phyloP scores from a whole-genome alignment of 2,329 filamentous ascomycete genomes.

The Fulvia fulva region DNA sequence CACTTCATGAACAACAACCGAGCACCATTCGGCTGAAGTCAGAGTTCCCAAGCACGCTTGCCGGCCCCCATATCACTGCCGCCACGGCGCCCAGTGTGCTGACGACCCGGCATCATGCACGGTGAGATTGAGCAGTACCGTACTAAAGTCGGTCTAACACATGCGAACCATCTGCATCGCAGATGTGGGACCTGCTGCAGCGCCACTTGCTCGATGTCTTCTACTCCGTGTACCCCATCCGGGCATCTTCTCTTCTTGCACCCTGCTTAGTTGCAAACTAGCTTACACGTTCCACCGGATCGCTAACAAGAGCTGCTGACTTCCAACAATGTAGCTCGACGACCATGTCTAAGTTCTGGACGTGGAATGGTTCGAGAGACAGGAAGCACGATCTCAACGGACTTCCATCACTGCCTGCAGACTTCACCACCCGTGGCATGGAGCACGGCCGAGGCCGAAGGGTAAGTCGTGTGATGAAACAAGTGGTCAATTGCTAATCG shows the following conservation, averaged over 20 bases:
- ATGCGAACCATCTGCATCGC: not conserved
- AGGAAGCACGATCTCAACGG: not conserved
- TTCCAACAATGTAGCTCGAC: slow-evolving; percentile 7
- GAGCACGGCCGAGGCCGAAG: slow-evolving; percentile 20
- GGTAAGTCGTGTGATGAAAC: slow-evolving; percentile 4
- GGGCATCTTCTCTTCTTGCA: not conserved
- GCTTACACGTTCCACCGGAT: not conserved
- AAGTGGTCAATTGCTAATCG: not conserved
- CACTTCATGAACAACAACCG: too few species aligned
- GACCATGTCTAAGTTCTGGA: slow-evolving; percentile 41
- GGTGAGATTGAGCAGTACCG: not conserved
- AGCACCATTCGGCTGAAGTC: not conserved
- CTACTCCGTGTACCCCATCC: not conserved
- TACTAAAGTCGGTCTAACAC: not conserved
- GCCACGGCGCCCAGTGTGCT: not conserved
- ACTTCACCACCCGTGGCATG: slow-evolving; percentile 8
- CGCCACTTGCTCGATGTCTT: not conserved
- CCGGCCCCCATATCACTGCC: not conserved
- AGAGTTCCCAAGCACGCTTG: not conserved
- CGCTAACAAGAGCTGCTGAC: not conserved
- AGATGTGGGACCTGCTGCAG: not conserved
- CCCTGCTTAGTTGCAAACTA: not conserved
- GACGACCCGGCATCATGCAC: not conserved
- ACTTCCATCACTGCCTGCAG: not conserved
- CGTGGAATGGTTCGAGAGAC: slow-evolving; percentile 36